A percentile compares a stretch with the other conserved stretches of the same genome.
Evolutionary conservation across 2,329 filamentous ascomycete species (phyloP).

Genomic region (Berkeleyomyces basicola): DNA sequence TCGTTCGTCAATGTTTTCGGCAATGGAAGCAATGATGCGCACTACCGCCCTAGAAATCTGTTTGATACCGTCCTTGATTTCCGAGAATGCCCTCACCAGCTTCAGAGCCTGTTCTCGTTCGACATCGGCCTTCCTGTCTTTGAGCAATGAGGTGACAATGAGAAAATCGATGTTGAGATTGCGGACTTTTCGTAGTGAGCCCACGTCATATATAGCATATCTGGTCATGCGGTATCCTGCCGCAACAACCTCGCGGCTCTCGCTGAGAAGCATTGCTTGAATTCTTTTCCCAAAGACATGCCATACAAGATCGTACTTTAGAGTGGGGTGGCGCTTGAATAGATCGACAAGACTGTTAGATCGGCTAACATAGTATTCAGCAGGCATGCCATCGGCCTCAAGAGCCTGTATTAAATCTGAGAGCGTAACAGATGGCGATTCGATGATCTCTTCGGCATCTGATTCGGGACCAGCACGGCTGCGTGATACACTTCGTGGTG

Average conservation of each 20-base stretch:
- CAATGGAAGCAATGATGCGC: constrained; percentile 77
- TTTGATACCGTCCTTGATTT: constrained; percentile 79
- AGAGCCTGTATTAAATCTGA: constrained; percentile 81
- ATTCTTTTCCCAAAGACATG: constrained; percentile 84
- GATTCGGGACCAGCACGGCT: constrained; percentile 41
- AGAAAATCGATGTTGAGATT: constrained; percentile 80
- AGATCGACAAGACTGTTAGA: constrained; percentile 88
- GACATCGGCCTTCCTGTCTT: constrained; percentile 91
- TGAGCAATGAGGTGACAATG: constrained; percentile 80
- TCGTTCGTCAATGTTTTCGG: constrained; percentile 74
- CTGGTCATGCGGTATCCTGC: constrained; percentile 86
- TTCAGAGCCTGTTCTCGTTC: constrained; percentile 95
- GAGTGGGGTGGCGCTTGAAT: constrained; percentile 80
- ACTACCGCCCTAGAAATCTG: constrained; percentile 80
- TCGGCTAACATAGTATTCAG: constrained; percentile 88
- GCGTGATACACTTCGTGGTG: constrained; percentile 38
- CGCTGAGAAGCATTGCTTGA: constrained; percentile 89
- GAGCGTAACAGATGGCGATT: constrained; percentile 83
- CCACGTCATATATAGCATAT: constrained; percentile 84
- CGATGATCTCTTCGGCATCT: constrained; percentile 50
- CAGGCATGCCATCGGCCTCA: constrained; percentile 70
- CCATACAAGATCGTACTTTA: constrained; percentile 96
- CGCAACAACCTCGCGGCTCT: constrained; percentile 88
- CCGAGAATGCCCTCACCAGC: constrained; percentile 84
- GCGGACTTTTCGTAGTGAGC: constrained; percentile 76